These are phyloP conservation scores for Chytriomyces sp. DNA, from an alignment of 192 early-diverging fungal species.

Conservation along the genomic window DNA sequence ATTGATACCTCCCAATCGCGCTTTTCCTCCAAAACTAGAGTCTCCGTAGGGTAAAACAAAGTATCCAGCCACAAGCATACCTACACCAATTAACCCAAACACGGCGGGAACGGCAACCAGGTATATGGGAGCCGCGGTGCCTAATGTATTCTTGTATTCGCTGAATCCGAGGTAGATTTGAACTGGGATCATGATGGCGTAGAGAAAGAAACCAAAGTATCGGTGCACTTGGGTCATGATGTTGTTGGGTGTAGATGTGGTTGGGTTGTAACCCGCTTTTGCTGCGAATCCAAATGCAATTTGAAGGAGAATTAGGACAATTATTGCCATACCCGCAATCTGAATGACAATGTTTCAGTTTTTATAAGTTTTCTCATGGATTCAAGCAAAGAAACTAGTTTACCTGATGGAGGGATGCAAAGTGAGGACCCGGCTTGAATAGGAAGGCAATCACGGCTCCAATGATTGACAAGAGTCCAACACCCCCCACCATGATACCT, in stretches of 20 bases:
- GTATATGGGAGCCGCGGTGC: neutral
- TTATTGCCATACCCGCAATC: slow-evolving; percentile 1
- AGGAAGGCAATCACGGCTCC: slow-evolving; percentile 7
- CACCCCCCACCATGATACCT: slow-evolving; percentile 13
- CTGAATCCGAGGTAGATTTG: slow-evolving; percentile 23
- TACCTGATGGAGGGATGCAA: slow-evolving; percentile 14
- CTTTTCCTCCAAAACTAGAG: neutral
- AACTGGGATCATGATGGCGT: slow-evolving; percentile 8
- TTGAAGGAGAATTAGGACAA: slow-evolving; percentile 7
- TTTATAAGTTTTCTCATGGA: too few relatives aligned
- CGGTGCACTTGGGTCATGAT: slow-evolving; percentile 7
- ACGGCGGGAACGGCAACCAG: neutral
- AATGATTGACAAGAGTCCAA: neutral
- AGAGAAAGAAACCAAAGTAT: slow-evolving; percentile 22
- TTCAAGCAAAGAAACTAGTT: too few relatives aligned
- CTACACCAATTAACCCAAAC: neutral
- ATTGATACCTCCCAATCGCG: neutral
- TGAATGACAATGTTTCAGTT: neutral
- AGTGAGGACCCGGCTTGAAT: slow-evolving; percentile 6
- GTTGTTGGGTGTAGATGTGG: too few relatives aligned
- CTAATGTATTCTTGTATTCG: neutral
- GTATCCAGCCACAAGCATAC: slow-evolving; percentile 14
- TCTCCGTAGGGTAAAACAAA: slow-evolving; percentile 22
- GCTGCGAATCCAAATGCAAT: slow-evolving; percentile 2
- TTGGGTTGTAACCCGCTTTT: neutral